Evolutionary conservation across 2,329 filamentous ascomycete genomes (phyloP), one percentile per base, ranked within the genome.

Genomic region (Exophiala phaeomuriformis): DNA sequence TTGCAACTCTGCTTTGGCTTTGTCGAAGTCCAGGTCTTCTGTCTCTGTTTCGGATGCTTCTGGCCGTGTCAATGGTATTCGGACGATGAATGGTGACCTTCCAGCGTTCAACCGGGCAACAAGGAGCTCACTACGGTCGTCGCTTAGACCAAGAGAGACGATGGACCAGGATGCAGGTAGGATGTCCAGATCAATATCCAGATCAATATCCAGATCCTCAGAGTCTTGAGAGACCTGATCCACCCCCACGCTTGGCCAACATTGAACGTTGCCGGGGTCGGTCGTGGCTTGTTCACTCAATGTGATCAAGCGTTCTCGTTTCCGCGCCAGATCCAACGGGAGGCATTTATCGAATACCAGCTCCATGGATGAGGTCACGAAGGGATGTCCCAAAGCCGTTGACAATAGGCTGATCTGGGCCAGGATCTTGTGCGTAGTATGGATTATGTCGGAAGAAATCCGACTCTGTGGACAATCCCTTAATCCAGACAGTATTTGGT

Each of bases 161-260:
- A 90, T 86, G 44, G 83, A 89, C 93, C 93, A 98, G 4, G 78
- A 76, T 37, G 76, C 72, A 0, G 93, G 94, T 4, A 98, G 82
- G 47, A 91, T 85, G 64, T 96, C 87, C 47, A 96, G 78, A 63
- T 90, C 95, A 43, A 64, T 95, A 94, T 29, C 76, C 75, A 41
- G 75, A 70, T 43, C 30, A 10, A 63, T 83, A 77, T 58, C 84
- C 77, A 6, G 63, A 55, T 29, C 55, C 4, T 29, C 8, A 35
- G 9, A 32, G 8, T 3, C 9, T n/a, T 10, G 33, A 31, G 49
- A 5, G 7, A 19, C 42, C 8, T 49, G 39, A 47, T 45, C 36
- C 31, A 7, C 33, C 33, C 27, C n/a, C 10, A 51, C 10, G 10
- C 44, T 32, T 36, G 52, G 52, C 44, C 55, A 53, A 27, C 47